These are phyloP conservation scores for Komagataella pseudopastoris DNA, from an alignment of 805 yeast species.

Conservation along the genomic window DNA sequence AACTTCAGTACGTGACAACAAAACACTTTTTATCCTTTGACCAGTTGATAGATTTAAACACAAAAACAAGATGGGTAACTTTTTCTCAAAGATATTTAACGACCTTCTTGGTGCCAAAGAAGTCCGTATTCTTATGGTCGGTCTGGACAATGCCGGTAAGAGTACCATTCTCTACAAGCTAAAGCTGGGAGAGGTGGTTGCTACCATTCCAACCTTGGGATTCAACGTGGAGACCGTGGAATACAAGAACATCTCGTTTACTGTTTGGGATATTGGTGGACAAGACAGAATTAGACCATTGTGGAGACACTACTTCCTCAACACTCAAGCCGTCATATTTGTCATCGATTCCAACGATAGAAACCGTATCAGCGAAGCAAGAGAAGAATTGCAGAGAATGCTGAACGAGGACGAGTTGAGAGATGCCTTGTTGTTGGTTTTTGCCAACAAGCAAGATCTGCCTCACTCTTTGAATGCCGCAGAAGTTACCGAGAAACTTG, in stretches of 20 bases:
- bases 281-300: conserved; percentile 97
- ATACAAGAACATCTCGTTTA: conserved; percentile 91
- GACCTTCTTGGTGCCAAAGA: conserved; percentile 96
- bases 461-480: conserved; percentile 99
- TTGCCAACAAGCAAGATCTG: conserved; percentile 97
- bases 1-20: not conserved
- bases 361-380: conserved; percentile 94
- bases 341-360: conserved; percentile 97
- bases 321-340: conserved; percentile 96
- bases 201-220: conserved; percentile 94
- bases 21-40: not conserved
- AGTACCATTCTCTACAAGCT: conserved; percentile 92
- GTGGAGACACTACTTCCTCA: conserved; percentile 98
- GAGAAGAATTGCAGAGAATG: conserved; percentile 97
- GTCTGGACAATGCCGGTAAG: conserved; percentile 97
- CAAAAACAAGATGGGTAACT: conserved; percentile 66
- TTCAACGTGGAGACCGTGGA: conserved; percentile 96
- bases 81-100: conserved; percentile 84
- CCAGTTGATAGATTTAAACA: not conserved
- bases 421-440: conserved; percentile 88
- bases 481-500: conserved; percentile 93
- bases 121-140: conserved; percentile 97
- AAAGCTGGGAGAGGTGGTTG: conserved; percentile 90
- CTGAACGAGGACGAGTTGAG: conserved; percentile 96
- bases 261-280: conserved; percentile 99